Percentiles rank a stretch among this genome's conserved stretches.
phyloP scores from a whole-genome alignment of 352 stramenopile genomes.

The Globisporangium alternatum region DNA sequence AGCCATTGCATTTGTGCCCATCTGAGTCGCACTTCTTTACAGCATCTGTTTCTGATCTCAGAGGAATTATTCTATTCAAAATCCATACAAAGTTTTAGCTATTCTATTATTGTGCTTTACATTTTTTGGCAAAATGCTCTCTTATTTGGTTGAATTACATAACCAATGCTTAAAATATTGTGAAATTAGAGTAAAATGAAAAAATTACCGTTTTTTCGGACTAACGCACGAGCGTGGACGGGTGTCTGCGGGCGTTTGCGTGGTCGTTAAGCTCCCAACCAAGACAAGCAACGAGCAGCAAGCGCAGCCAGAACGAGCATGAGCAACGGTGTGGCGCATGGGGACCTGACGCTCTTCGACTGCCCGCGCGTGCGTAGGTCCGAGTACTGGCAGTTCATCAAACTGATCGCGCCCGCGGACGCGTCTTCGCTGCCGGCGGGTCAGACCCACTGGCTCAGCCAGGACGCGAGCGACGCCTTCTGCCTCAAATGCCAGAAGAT shows the following conservation, averaged over 20 bases:
- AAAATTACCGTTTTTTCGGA: too few relatives aligned
- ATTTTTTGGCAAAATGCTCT: too few relatives aligned
- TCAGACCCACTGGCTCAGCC: slow-evolving; percentile 53
- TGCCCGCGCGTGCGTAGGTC: slow-evolving; percentile 50
- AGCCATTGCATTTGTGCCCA: slow-evolving; percentile 1
- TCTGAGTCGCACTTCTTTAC: background rate
- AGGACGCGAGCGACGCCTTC: slow-evolving; percentile 49
- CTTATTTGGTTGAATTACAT: too few relatives aligned
- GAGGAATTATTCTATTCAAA: background rate
- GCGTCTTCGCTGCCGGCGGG: slow-evolving; percentile 23
- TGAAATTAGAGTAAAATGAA: too few relatives aligned
- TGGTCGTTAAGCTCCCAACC: slow-evolving; percentile 9
- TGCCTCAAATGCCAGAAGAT: slow-evolving; percentile 44
- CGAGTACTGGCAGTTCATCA: slow-evolving; percentile 69
- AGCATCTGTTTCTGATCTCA: background rate
- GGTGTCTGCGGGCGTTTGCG: slow-evolving; percentile 10
- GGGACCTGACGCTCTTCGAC: slow-evolving; percentile 51
- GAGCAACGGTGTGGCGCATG: slow-evolving; percentile 51
- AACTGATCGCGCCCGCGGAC: slow-evolving; percentile 37
- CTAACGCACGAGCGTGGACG: slow-evolving; percentile 6
- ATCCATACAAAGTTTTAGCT: too few relatives aligned
- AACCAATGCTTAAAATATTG: too few relatives aligned
- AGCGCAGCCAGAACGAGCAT: slow-evolving; percentile 18
- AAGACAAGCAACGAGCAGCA: background rate
- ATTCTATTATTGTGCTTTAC: too few relatives aligned